Percentiles rank a stretch among this genome's conserved stretches.
Evolutionary conservation across 2,329 filamentous ascomycete genomes (phyloP).

Genomic region (Penicillium concentricum): DNA sequence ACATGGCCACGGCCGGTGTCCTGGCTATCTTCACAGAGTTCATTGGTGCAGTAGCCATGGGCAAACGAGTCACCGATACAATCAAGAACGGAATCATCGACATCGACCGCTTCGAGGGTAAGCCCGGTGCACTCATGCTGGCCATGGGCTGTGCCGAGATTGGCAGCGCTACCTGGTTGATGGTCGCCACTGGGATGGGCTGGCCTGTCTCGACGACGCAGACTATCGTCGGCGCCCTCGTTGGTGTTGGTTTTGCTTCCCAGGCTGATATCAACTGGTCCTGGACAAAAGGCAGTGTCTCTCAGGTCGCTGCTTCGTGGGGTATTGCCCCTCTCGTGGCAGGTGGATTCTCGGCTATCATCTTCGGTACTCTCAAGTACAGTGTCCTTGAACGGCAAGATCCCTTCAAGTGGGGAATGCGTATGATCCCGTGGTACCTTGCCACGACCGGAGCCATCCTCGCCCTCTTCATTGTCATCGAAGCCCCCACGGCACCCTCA

Average conservation of each 20-base stretch:
- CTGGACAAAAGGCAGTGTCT: slow-evolving; percentile 47
- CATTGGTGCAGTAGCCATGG: slow-evolving; percentile 53
- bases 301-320: slow-evolving; percentile 51
- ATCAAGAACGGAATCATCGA: slow-evolving; percentile 48
- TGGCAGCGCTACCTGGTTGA: slow-evolving; percentile 40
- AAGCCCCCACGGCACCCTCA: slow-evolving; percentile 25
- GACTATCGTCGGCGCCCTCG: slow-evolving; percentile 40
- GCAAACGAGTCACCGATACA: slow-evolving; percentile 46
- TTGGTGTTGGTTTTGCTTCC: slow-evolving; percentile 29
- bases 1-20: slow-evolving; percentile 53
- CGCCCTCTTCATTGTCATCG: slow-evolving; percentile 59
- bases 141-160: slow-evolving; percentile 39
- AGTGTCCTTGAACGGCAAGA: slow-evolving; percentile 51
- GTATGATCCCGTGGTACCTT: slow-evolving; percentile 51
- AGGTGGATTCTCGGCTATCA: slow-evolving; percentile 48
- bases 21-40: slow-evolving; percentile 53
- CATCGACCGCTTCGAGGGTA: slow-evolving; percentile 36
- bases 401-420: slow-evolving; percentile 51
- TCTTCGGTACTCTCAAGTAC: slow-evolving; percentile 53
- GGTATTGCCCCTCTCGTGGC: slow-evolving; percentile 52
- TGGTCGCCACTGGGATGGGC: slow-evolving; percentile 36
- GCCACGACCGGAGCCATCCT: slow-evolving; percentile 51
- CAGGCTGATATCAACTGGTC: slow-evolving; percentile 25
- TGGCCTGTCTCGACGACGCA: slow-evolving; percentile 46
- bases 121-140: slow-evolving; percentile 40